A percentile compares a stretch with the other conserved stretches of the same genome.
phyloP scores from a whole-genome alignment of 768 basidiomycete species.

The Tylopilus sp. region DNA sequence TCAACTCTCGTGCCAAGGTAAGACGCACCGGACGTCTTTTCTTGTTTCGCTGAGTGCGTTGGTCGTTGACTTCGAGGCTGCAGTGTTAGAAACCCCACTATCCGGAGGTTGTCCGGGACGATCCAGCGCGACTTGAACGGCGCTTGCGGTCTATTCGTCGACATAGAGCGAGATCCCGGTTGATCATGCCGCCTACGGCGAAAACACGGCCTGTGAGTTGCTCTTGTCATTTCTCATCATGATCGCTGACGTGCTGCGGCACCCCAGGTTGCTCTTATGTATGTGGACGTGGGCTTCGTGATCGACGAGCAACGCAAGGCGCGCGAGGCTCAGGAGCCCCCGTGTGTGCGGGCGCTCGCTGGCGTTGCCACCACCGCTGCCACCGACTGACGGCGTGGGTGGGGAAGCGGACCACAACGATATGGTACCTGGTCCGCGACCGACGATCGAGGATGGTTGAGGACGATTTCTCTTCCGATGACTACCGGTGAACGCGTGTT shows the following conservation, averaged over 20 bases:
- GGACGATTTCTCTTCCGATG: conserved; percentile 23
- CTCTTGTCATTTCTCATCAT: too few relatives aligned
- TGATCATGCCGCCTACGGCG: conserved; percentile 45
- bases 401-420: conserved; percentile 14
- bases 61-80: not conserved
- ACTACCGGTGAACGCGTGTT: not conserved
- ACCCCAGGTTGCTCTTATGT: conserved; percentile 37
- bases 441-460: conserved; percentile 17
- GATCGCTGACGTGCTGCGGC: conserved; percentile 9
- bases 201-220: conserved; percentile 36
- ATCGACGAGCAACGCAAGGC: conserved; percentile 44
- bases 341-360: conserved; percentile 12
- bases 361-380: too few relatives aligned
- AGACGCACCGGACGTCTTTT: too few relatives aligned
- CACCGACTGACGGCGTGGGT: not conserved
- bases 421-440: conserved; percentile 2
- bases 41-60: not conserved
- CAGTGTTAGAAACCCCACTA: conserved; percentile 12
- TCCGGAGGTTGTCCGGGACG: conserved; percentile 16
- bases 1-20: conserved; percentile 20
- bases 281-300: conserved; percentile 41
- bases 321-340: conserved; percentile 13
- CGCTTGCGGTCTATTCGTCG: conserved; percentile 15
- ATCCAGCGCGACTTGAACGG: conserved; percentile 9
- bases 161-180: conserved; percentile 28